phyloP scores from a whole-genome alignment of 768 basidiomycete genomes.

The Leccinum variicolor region DNA sequence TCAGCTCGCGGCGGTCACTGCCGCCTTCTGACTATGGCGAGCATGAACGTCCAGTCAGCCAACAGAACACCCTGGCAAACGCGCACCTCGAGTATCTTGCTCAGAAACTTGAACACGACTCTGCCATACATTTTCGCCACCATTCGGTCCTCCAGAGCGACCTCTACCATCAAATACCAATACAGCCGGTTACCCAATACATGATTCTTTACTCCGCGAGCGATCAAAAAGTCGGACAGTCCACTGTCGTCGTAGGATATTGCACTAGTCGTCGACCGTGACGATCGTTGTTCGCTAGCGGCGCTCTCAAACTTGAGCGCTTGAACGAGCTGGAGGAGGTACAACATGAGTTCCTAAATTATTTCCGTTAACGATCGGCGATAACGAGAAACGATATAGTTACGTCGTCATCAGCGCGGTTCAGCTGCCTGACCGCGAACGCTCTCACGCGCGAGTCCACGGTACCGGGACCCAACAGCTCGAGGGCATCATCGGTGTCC shows the following conservation, averaged over 20 bases:
- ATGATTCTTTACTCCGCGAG: constrained; percentile 76
- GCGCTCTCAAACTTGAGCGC: constrained; percentile 94
- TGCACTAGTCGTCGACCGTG: constrained; percentile 68
- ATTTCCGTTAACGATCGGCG: not conserved
- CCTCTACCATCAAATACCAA: constrained; percentile 98
- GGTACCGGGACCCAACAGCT: constrained; percentile 86
- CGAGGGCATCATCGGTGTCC: constrained; percentile 94
- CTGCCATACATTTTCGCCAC: constrained; percentile 92
- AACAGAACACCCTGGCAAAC: not conserved
- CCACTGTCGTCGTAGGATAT: constrained; percentile 91
- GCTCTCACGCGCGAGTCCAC: constrained; percentile 90
- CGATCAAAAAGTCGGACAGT: constrained; percentile 87
- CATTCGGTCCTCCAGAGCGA: constrained; percentile 79
- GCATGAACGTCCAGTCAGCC: not conserved
- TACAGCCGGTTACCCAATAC: constrained; percentile 89
- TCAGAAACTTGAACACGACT: constrained; percentile 89
- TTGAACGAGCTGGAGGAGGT: constrained; percentile 94
- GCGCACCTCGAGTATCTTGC: constrained; percentile 78
- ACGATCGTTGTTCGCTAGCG: constrained; percentile 71
- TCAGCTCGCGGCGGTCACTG: constrained; percentile 77
- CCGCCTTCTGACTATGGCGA: constrained; percentile 64
- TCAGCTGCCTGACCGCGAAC: constrained; percentile 91
- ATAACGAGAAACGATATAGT: constrained; percentile 18
- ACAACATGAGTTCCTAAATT: constrained; percentile 81
- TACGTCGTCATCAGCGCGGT: constrained; percentile 92